phyloP scores from a whole-genome alignment of 768 basidiomycete genomes.

The Boletus subparvulus region DNA sequence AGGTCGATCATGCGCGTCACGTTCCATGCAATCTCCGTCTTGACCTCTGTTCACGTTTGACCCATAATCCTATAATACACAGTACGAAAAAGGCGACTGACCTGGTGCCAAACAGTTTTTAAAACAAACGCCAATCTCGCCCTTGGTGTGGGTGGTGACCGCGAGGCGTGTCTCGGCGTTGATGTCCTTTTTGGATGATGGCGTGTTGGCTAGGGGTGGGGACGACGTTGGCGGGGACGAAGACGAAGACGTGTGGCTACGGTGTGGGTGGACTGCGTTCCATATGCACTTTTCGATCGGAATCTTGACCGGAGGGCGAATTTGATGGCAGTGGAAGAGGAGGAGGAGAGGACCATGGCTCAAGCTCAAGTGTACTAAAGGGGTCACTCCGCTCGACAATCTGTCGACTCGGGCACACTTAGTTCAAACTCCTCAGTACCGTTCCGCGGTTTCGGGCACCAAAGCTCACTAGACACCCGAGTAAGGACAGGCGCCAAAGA shows the following conservation, averaged over 20 bases:
- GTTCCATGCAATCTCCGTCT: constrained; percentile 46
- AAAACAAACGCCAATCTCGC: constrained; percentile 95
- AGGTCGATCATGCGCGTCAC: constrained; percentile 78
- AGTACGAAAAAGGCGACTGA: constrained; percentile 27
- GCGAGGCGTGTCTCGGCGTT: constrained; percentile 91
- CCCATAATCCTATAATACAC: no score
- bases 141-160: constrained; percentile 89
- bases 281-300: constrained; percentile 89
- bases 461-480: neutral
- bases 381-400: no score
- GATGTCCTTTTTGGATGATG: constrained; percentile 71
- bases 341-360: constrained; percentile 12
- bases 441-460: no score
- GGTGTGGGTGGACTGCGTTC: constrained; percentile 83
- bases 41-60: constrained; percentile 38
- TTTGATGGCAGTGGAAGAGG: constrained; percentile 66
- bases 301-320: constrained; percentile 72
- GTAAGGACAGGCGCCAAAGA: neutral
- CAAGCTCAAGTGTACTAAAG: neutral
- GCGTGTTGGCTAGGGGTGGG: constrained; percentile 67
- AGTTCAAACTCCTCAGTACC: no score
- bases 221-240: constrained; percentile 92
- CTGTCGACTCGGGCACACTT: neutral
- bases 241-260: constrained; percentile 72
- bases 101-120: constrained; percentile 75